Evolutionary conservation across 768 basidiomycete species (phyloP), one percentile per base, ranked within the genome.

Genomic region (Pulveroboletus sp.): DNA sequence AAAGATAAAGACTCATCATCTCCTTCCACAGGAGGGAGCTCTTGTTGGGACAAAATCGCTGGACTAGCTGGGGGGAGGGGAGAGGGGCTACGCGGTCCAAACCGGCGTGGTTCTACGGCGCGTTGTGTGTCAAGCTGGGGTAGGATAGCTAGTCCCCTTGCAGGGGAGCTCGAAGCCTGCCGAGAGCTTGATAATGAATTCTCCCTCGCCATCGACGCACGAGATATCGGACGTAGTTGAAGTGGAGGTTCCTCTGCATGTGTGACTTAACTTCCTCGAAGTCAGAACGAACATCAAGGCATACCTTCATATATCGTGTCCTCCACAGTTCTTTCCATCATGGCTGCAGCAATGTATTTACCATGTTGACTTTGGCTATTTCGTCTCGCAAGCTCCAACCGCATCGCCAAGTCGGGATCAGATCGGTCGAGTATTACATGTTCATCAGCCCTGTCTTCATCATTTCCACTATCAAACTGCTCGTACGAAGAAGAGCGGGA

Each of bases 311-410:
- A 87, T 55, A 91, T 89, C 2, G 82, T 87, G 24, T 79, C 79
- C 55, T 85, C 84, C 14, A 76, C 61, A 4, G 79, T 73, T 24
- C 59, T 67, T 14, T 81, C 79, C 55, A 77, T 59, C 6, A 70
- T 59, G 45, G 77, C 54, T 38, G 71, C 57, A 10, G 72, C 49
- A 37, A 71, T 61, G 40, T 65, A 62, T 40, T 77, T 76, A 16
- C 73, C 76, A 49, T 80, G 77, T 57, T 92, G 90, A 64, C 78
- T 87, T 60, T 84, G 76, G 63, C 90, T 91, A 63, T 97, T 97
- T 56, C 80, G 79, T 51, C 90, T 74, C 6, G 94, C 94, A 41
- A 95, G 71, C 53, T 90, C 90, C 43, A 97, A 69, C 40, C 86
- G 84, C 71, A 80, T 75, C 19, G 84, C 77, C 45, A 95, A 72